Percentiles rank a stretch among this genome's conserved stretches.
Evolutionary conservation across 2,329 filamentous ascomycete species (phyloP).

Genomic region (Diaporthe sp.): DNA sequence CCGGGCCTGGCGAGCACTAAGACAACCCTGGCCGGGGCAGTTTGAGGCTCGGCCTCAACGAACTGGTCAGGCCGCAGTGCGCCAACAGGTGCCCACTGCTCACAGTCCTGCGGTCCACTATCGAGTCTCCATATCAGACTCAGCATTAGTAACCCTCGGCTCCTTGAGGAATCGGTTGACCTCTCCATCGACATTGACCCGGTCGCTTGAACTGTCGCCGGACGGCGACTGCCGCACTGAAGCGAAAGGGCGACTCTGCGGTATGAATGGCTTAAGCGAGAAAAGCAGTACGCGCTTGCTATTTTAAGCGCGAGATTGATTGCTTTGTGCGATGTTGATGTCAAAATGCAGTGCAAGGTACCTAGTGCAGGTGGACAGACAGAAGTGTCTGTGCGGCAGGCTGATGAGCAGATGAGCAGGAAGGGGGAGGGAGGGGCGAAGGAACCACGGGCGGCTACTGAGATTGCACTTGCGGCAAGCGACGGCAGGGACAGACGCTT

Average conservation of each 20-base stretch:
- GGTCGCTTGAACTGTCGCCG: constrained; percentile 5
- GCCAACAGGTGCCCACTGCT: background rate
- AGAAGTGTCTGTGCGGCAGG: constrained; percentile 9
- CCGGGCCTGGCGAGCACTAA: constrained; percentile 17
- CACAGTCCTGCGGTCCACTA: background rate
- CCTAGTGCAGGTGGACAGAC: no score
- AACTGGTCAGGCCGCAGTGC: constrained; percentile 30
- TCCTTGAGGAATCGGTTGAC: background rate
- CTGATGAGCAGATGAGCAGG: background rate
- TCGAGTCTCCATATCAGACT: background rate
- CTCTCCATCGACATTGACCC: background rate
- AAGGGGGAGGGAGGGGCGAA: background rate
- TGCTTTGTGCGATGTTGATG: constrained; percentile 13
- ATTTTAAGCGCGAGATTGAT: constrained; percentile 27
- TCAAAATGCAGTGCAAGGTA: background rate
- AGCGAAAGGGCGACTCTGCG: background rate
- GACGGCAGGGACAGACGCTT: constrained; percentile 15
- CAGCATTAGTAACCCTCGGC: background rate
- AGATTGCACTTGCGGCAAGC: constrained; percentile 7
- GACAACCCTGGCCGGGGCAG: constrained; percentile 24
- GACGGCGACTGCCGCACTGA: background rate
- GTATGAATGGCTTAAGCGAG: constrained; percentile 21
- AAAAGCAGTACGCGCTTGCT: constrained; percentile 15
- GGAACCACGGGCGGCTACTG: constrained; percentile 30
- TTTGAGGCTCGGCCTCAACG: constrained; percentile 34